Evolutionary conservation across 1,284 basidiomycete species (phyloP), one percentile per base, ranked within the genome.

Genomic region (Exsudoporus floridanus): DNA sequence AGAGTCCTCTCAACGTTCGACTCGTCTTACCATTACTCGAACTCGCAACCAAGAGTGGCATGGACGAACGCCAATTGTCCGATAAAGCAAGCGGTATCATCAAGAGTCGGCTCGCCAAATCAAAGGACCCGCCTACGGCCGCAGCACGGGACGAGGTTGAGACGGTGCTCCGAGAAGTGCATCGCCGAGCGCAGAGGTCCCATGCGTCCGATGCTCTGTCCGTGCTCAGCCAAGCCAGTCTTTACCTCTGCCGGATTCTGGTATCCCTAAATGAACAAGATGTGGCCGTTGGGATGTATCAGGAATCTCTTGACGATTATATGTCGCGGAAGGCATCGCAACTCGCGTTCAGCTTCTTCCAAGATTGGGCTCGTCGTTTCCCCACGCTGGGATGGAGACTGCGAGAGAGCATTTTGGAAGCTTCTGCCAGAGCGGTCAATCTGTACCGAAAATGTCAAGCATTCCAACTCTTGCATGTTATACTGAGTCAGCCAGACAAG

Each of bases 41-140:
- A 39, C 78, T 97, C 33, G 79, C 86, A 39, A 76, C 83, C 40
- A 76, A 77, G 46, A 80, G 83, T 30, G 78, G 84, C 50, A 73
- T 81, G 34, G 90, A 93, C 67, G 92, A 95, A 67, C 83, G 79
- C 44, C 94, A 97, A 60, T 77, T 98, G 8, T 81, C 88, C 8
- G 89, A 92, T 66, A 95, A 96, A 71, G 88, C 93, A 0, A 80
- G 81, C 44, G 86, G 88, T 18, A 82, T 98, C 54, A 74, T 98
- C 40, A 82, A 83, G 37, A 80, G 80, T 33, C 84, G 90, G 33
- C 77, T 97, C 53, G 81, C 79, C 55, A 93, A 92, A 65, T 74
- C 82, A 42, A 94, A 89, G 64, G 88, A 90, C 19, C 60, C 82
- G 4, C 86, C 88, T 1, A 60, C 69, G 7, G 66, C 67, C 16